A percentile compares a stretch with the other conserved stretches of the same genome.
These are phyloP conservation scores for Pistacia vera DNA, from an alignment of 345 rosid species.

Conservation along the genomic window DNA sequence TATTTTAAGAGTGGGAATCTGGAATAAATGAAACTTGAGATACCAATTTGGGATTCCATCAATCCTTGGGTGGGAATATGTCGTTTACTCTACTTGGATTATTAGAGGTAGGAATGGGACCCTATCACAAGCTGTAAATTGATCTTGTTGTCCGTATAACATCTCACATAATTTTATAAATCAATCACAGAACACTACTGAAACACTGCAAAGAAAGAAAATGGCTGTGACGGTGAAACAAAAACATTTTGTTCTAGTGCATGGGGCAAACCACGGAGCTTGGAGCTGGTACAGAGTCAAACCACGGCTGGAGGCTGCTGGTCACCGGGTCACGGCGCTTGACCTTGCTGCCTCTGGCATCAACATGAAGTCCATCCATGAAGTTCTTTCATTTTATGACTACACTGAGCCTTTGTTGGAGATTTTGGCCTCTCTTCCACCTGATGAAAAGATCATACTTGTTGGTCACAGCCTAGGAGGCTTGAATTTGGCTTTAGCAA, in stretches of 20 bases:
- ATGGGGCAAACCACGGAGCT: conserved; percentile 63
- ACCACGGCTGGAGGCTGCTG: conserved; percentile 43
- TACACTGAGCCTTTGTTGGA: conserved; percentile 55
- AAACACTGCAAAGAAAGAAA: no score
- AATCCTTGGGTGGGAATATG: no score
- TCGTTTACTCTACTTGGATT: no score
- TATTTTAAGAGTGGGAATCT: no score
- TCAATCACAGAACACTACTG: no score
- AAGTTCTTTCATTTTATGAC: conserved; percentile 38
- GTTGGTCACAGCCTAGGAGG: conserved; percentile 84
- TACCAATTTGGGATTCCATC: no score
- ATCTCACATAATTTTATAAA: no score
- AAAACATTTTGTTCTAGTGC: conserved; percentile 60
- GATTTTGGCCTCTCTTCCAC: conserved; percentile 34
- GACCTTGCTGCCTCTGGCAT: conserved; percentile 60
- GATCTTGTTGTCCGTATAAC: no score
- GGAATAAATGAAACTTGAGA: no score
- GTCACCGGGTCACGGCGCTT: conserved; percentile 50
- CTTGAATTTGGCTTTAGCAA: conserved; percentile 47
- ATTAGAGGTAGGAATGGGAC: no score
- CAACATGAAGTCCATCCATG: conserved; percentile 42
- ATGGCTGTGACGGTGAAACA: conserved; percentile 19
- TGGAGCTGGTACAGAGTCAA: conserved; percentile 78
- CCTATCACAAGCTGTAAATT: no score
- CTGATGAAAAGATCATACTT: conserved; percentile 47